Evolutionary conservation across 345 rosid genomes (phyloP).

Genomic region (Odontarrhena argentea): DNA sequence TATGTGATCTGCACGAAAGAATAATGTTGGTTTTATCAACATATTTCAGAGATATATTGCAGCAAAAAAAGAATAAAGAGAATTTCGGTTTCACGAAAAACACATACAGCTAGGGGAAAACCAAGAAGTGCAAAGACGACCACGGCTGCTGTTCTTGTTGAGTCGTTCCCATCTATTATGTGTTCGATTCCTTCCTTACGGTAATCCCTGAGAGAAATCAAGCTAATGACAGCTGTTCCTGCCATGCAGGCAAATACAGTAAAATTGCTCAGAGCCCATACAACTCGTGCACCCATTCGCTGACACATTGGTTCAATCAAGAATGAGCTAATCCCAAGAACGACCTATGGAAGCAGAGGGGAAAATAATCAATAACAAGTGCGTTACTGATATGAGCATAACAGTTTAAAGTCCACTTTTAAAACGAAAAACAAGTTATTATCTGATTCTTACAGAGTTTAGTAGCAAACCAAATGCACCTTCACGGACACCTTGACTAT

Average conservation of each 20-base stretch:
- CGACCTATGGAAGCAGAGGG: slow-evolving; percentile 54
- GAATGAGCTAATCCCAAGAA: slow-evolving; percentile 94
- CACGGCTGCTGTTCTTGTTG: slow-evolving; percentile 70
- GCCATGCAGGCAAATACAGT: slow-evolving; percentile 90
- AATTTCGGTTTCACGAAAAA: not conserved
- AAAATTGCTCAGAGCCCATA: slow-evolving; percentile 92
- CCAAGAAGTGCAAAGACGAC: slow-evolving; percentile 88
- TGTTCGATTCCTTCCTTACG: slow-evolving; percentile 57
- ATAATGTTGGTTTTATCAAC: not conserved
- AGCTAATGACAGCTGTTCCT: slow-evolving; percentile 73
- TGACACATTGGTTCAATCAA: slow-evolving; percentile 88
- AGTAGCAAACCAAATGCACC: slow-evolving; percentile 99
- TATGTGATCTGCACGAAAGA: slow-evolving; percentile 70
- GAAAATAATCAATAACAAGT: slow-evolving; percentile 1
- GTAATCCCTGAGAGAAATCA: slow-evolving; percentile 58
- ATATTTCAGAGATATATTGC: not conserved
- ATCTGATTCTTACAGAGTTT: slow-evolving; percentile 85
- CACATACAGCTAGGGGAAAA: slow-evolving; percentile 93
- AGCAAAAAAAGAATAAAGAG: slow-evolving; percentile 7
- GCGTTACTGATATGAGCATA: slow-evolving; percentile 1
- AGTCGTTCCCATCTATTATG: slow-evolving; percentile 56
- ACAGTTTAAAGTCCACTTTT: slow-evolving; percentile 2
- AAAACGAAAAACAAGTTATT: not conserved
- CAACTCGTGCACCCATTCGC: slow-evolving; percentile 72
- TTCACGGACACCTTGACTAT: slow-evolving; percentile 90